Evolutionary conservation across 108 stramenopile species (phyloP), one percentile per base, ranked within the genome.

Genomic region (Aurantiochytrium sp.): DNA sequence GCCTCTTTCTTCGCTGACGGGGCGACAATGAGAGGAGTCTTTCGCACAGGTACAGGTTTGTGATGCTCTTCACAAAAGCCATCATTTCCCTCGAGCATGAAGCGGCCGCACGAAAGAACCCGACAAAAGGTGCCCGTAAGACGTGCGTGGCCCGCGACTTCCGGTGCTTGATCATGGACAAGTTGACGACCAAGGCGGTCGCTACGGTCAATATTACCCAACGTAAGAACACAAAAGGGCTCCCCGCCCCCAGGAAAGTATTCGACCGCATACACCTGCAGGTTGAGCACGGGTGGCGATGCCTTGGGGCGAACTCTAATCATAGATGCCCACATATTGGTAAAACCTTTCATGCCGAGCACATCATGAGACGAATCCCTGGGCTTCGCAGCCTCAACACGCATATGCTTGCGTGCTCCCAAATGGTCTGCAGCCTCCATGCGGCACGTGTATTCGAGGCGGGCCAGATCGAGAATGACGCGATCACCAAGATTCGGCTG

Each of bases 41-140:
- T 83, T 44, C 18, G 21, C 18, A 51, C 23, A 6, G 19, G 49
- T 44, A 12, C 51, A 10, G 51, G 49, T 44, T 83, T 53, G 51
- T 28, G 73, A 83, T 83, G 73, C 23, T 83, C 73, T n/a, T 83
- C 73, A n/a, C 73, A 83, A n/a, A 21, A 83, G n/a, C 73, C 73
- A 53, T 25, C 19, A 2, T 83, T 83, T 10, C 16, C 73, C 49
- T 83, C 73, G 51, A 83, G 44, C 21, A 83, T 53, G 51, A 51
- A 83, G 44, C 51, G 44, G 12, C 73, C 49, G 73, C 73, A 83
- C 49, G n/a, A 25, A 16, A 47, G 44, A 51, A 23, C 51, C 12
- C 73, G 73, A 23, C 73, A 83, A 53, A 83, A 53, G 12, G 19
- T 83, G 0, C 51, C 51, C 44, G 0, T 3, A 12, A 83, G 6